These are phyloP conservation scores for Gaertneriomyces semiglobifer DNA, from an alignment of 192 early-diverging fungal genomes.

Conservation along the genomic window DNA sequence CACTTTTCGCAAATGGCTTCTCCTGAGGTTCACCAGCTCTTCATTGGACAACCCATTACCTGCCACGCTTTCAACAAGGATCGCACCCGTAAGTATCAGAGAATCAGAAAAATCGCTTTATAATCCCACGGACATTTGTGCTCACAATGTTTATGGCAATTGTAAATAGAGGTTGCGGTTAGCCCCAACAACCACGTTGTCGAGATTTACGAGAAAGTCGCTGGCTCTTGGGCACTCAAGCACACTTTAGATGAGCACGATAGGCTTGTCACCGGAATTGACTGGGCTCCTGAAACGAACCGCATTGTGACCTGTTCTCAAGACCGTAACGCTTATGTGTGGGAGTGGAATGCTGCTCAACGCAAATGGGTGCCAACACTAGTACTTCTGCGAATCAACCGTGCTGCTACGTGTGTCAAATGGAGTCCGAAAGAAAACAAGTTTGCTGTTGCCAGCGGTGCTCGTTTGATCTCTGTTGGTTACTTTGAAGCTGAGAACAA, in stretches of 20 bases:
- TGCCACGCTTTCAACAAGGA: conserved; percentile 90
- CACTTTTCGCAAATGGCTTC: conserved; percentile 5
- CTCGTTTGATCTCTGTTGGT: conserved; percentile 86
- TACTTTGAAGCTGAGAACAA: conserved; percentile 95
- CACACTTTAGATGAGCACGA: conserved; percentile 86
- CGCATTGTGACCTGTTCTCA: conserved; percentile 95
- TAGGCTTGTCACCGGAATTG: conserved; percentile 89
- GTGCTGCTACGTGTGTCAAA: conserved; percentile 87
- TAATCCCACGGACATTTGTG: too few relatives aligned
- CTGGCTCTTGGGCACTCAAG: conserved; percentile 57
- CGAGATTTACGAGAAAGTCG: conserved; percentile 73
- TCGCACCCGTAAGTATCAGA: conserved; percentile 63
- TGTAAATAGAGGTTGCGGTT: conserved; percentile 72
- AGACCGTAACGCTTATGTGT: conserved; percentile 98
- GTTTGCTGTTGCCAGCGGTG: conserved; percentile 95
- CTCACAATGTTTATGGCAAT: too few relatives aligned
- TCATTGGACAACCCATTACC: conserved; percentile 72
- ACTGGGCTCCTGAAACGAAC: conserved; percentile 94
- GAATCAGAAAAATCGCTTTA: neutral
- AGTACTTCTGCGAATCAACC: conserved; percentile 91
- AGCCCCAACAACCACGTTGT: conserved; percentile 89
- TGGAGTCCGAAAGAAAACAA: conserved; percentile 97
- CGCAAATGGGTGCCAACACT: conserved; percentile 82
- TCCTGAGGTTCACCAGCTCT: conserved; percentile 59
- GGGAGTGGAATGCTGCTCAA: conserved; percentile 66